A percentile compares a stretch with the other conserved stretches of the same genome.
Conservation (phyloP, 2,329 filamentous ascomycete genomes). For the Cryphonectria naterciae region DNA sequence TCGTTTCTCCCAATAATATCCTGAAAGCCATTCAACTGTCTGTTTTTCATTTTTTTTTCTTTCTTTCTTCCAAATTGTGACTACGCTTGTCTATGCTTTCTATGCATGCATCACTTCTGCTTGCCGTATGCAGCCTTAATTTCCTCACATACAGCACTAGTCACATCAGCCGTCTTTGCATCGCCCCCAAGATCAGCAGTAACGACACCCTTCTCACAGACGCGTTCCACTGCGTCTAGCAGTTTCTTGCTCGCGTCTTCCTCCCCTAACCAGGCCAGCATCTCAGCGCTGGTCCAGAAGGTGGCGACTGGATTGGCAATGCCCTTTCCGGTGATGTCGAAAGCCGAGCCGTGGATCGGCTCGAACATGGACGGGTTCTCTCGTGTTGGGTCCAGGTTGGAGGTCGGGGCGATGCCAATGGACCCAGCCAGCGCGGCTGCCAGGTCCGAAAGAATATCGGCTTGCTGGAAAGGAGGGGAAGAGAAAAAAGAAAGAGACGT, state of each 20-base stretch:
- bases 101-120: background rate
- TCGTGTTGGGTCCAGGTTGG: conserved; percentile 63
- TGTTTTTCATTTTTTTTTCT: no score
- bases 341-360: conserved; percentile 59
- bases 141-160: conserved; percentile 30
- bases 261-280: conserved; percentile 58
- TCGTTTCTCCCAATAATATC: no score
- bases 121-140: conserved; percentile 26
- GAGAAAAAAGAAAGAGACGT: background rate
- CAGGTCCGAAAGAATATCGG: conserved; percentile 69
- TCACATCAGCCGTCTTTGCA: conserved; percentile 33
- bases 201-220: conserved; percentile 51
- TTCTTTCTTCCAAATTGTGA: background rate
- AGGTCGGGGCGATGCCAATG: conserved; percentile 70
- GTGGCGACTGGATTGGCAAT: conserved; percentile 58
- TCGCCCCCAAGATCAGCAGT: conserved; percentile 56
- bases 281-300: conserved; percentile 58
- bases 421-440: conserved; percentile 69
- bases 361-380: conserved; percentile 60
- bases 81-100: background rate
- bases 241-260: conserved; percentile 50
- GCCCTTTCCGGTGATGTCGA: conserved; percentile 58
- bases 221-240: conserved; percentile 53
- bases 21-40: background rate
- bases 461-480: conserved; percentile 37